Conservation (phyloP, 495 filamentous ascomycete genomes). For the Annulohypoxylon bovei region DNA sequence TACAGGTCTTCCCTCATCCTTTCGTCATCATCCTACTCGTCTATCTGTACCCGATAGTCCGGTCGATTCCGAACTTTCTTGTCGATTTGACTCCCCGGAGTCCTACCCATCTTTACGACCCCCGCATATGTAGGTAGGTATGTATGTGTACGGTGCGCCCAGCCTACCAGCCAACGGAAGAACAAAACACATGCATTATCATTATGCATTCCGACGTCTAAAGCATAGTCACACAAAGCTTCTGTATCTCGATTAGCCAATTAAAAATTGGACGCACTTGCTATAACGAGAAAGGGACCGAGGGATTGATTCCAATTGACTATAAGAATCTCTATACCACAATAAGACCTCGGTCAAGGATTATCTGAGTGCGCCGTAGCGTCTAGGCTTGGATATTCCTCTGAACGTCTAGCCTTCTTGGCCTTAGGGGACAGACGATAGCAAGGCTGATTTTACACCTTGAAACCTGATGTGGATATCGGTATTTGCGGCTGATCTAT, state of each 20-base stretch:
- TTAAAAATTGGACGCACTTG: conserved; percentile 2
- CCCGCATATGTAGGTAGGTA: neutral
- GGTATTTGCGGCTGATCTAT: conserved; percentile 23
- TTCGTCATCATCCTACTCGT: neutral
- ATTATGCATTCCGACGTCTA: neutral
- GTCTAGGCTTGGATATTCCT: conserved; percentile 1
- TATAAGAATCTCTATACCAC: conserved; percentile 3
- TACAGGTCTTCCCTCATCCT: neutral
- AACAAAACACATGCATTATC: neutral
- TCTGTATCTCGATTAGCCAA: conserved; percentile 8
- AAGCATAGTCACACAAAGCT: neutral
- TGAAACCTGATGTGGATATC: conserved; percentile 3
- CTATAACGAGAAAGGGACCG: neutral
- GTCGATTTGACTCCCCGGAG: neutral
- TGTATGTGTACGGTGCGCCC: too few relatives aligned
- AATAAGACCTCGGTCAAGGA: conserved; percentile 16
- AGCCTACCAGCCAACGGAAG: too few relatives aligned
- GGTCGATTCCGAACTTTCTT: neutral
- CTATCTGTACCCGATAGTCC: neutral
- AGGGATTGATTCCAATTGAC: neutral
- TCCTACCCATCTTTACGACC: neutral
- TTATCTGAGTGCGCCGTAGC: neutral
- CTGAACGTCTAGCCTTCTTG: neutral
- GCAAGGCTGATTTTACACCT: conserved; percentile 30
- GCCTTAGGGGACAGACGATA: neutral